Base-by-base conservation (phyloP, 2,329 filamentous ascomycete species). In the Sphaerulina vaccinii region DNA sequence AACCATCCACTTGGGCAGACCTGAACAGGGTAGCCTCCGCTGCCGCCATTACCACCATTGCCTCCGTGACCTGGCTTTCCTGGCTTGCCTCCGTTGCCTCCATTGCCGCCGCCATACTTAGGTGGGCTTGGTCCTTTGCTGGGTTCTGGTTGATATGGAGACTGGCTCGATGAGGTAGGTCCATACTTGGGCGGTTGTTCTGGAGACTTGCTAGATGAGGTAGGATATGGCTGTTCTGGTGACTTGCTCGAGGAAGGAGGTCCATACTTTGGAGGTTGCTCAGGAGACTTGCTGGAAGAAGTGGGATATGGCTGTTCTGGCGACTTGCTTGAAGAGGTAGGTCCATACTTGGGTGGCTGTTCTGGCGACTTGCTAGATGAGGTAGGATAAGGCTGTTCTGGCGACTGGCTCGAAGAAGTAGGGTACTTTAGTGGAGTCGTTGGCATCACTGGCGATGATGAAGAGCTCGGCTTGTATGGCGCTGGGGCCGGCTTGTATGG, bases 1-100 rank as follows among this genome's bases (percentile, higher is more conserved):
- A 49, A 40, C 9, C 22, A 40, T 16, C 24, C 36, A 27, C 16
- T 33, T 33, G 45, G 45, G 45, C 45, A 49, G 36, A 49, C 45
- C 27, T 29, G 24, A 6, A 15, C 35, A 11, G 16, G 16, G 22
- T 16, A 16, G 9, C 23, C 24, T 15, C 36, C 36, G 21, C 18
- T 19, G 33, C 43, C 44, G 10, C 36, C 23, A 10, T 19, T 19
- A 10, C 42, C 29, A 9, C 29, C 29, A n/a, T 21, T 23, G 2
- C n/a, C 15, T 7, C 35, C 35, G 2, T 23, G 4, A 13, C 27
- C 8, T 5, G n/a, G 3, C 27, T 9, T 29, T 5, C 9, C 8
- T 9, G 7, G 27, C 7, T 22, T 29, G 43, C 43, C 43, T 5
- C 42, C 42, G 5, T 33, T 33, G 42, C 42, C 18, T 23, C 42